Base-by-base conservation (phyloP, 495 filamentous ascomycete species). In the Podospora pseudopauciseta region DNA sequence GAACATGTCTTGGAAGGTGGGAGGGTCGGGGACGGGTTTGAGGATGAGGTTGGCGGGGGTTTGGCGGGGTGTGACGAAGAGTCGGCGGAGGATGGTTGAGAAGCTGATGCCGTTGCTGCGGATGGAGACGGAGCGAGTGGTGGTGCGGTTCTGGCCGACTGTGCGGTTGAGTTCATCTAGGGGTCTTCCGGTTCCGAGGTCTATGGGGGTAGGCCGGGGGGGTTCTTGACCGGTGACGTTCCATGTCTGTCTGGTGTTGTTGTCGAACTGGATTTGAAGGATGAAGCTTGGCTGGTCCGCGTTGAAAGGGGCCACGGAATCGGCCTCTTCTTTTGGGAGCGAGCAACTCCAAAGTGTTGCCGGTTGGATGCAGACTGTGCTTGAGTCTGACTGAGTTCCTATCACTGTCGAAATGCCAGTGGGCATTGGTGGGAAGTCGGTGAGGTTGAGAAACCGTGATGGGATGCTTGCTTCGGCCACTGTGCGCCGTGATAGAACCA, bases 391-490 rank as follows among this genome's bases (percentile, higher is more conserved):
- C 49, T 89, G 84, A 2, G 92, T 85, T 2, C 86, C 88, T 2
- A 88, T 84, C 30, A 97, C 84, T 0, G 93, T 96, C 32, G 88
- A 82, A 64, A 96, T 82, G 1, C 93, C 93, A 0, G 91, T 93
- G 9, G 90, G 91, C 66, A 97, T 92, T 0, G 93, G 90, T 44
- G 93, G 93, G 70, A 90, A 96, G 28, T 88, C 88, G 1, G 93
- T 96, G 28, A 96, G 76, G 72, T 96, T 97, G 39, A 96, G 82
- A 87, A 90, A 97, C 57, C 75, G 75, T 0, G 78, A 80, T 16
- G 71, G 73, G 30, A 68, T 13, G 72, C 70, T 11, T 72, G 85
- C 26, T 69, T 71, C 68, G 76, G 75, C 18, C 73, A 77, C 65
- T 16, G 30, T 74, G 28, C 82, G 84, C n/a, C 79, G 82, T 20